Base-by-base conservation (phyloP, 108 stramenopile species). In the Cyclotella cryptica region DNA sequence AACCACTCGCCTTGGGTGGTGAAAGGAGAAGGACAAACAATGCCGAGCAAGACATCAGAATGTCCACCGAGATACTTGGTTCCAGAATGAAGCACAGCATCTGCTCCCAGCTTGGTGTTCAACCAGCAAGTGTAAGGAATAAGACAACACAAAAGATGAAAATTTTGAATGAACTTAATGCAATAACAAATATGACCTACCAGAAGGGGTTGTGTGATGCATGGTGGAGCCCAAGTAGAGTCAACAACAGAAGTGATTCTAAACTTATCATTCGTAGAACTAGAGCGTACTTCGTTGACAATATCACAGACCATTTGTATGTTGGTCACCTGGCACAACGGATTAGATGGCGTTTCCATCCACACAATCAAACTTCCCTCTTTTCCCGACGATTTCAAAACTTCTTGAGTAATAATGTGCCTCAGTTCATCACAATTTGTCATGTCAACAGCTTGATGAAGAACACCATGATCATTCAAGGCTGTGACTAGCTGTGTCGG, bases 331-430 rank as follows among this genome's bases (percentile, higher is more conserved):
- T 96, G 79, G 51, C 85, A 88, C 29, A 85, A 51, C 1, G 97
- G 97, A 77, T 97, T 97, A 19, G 93, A 95, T 0, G 97, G 97
- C 27, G 88, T 95, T 79, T 97, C 97, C 84, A 95, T 90, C 95
- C 97, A 97, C 10, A 97, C 81, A 74, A 97, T 72, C 14, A 91
- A 51, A n/a, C 72, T 72, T 12, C 80, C 77, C 17, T 55, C 43
- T 39, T 13, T 27, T 47, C 54, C 49, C 28, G 42, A 60, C 19
- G 27, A 54, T 12, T 74, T 65, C 21, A 43, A 46, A 0, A 88
- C n/a, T 47, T 79, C 75, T 10, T 80, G 49, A 17, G 60, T 42
- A 24, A 92, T 63, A 15, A 22, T 53, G 47, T 65, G 28, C 18
- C 21, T 21, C 26, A 86, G 24, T 28, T 54, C 75, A 41, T 70